phyloP scores from a whole-genome alignment of 345 rosid genomes.

The Dipteronia dyeriana region DNA sequence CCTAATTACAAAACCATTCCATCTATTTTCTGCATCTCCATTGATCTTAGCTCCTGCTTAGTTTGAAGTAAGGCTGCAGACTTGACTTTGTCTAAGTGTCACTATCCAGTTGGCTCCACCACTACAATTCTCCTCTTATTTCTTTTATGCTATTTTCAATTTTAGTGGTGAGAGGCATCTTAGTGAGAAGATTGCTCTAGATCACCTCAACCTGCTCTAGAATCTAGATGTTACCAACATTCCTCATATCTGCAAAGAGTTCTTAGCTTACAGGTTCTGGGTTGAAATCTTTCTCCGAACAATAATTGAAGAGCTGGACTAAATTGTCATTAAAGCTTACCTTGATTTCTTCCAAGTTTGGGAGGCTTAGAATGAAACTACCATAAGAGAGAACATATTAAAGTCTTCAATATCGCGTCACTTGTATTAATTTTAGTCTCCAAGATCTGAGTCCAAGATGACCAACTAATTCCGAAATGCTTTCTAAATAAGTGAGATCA shows the following conservation, averaged over 20 bases:
- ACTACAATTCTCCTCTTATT: constrained; percentile 35
- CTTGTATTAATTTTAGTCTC: constrained; percentile 29
- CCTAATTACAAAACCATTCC: background rate
- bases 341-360: constrained; percentile 32
- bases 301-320: constrained; percentile 24
- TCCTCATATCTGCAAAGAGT: constrained; percentile 21
- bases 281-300: constrained; percentile 14
- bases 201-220: constrained; percentile 35
- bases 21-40: constrained; percentile 11
- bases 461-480: constrained; percentile 31
- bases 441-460: constrained; percentile 30
- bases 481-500: constrained; percentile 28
- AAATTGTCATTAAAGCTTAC: constrained; percentile 36
- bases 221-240: constrained; percentile 30
- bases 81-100: constrained; percentile 12
- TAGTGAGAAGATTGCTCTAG: constrained; percentile 27
- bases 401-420: constrained; percentile 32
- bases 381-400: constrained; percentile 32
- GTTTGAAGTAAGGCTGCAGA: constrained; percentile 14
- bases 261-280: constrained; percentile 28
- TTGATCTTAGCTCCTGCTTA: background rate
- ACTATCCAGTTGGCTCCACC: constrained; percentile 38
- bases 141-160: constrained; percentile 21
- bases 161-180: constrained; percentile 29
- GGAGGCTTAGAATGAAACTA: constrained; percentile 33